Evolutionary conservation across 2,329 filamentous ascomycete species (phyloP).

Genomic region (Chlorencoelia australis): DNA sequence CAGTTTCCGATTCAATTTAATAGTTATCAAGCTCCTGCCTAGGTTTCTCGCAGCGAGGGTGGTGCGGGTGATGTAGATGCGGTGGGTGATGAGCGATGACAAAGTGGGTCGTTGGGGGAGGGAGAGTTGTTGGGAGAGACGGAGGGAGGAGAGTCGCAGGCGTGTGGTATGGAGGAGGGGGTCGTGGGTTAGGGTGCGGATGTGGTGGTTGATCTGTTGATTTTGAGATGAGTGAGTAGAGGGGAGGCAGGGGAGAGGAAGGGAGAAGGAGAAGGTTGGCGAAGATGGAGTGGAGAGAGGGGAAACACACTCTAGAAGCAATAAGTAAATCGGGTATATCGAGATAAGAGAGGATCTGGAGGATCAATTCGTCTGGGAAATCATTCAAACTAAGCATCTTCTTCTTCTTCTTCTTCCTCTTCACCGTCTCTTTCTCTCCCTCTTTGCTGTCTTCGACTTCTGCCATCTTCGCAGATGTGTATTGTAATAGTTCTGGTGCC

Average conservation of each 20-base stretch:
- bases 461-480: no score
- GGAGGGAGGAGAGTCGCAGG: conserved; percentile 43
- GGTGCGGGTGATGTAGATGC: conserved; percentile 58
- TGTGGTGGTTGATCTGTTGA: conserved; percentile 36
- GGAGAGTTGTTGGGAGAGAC: conserved; percentile 45
- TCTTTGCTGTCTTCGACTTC: no score
- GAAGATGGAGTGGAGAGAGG: background rate
- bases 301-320: conserved; percentile 4
- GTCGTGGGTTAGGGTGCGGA: conserved; percentile 51
- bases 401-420: no score
- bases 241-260: no score
- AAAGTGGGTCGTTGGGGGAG: conserved; percentile 50
- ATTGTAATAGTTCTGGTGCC: no score
- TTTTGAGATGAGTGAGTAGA: background rate
- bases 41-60: conserved; percentile 54
- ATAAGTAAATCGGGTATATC: conserved; percentile 32
- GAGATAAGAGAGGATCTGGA: conserved; percentile 34
- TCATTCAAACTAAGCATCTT: conserved; percentile 1
- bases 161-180: conserved; percentile 57
- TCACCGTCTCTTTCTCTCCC: no score
- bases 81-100: conserved; percentile 49
- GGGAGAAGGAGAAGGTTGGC: background rate
- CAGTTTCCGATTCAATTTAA: conserved; percentile 53
- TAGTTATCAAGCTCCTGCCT: conserved; percentile 51
- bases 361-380: conserved; percentile 30